Percentiles rank a stretch among this genome's conserved stretches.
phyloP scores from a whole-genome alignment of 768 basidiomycete species.

The Vararia minispora region DNA sequence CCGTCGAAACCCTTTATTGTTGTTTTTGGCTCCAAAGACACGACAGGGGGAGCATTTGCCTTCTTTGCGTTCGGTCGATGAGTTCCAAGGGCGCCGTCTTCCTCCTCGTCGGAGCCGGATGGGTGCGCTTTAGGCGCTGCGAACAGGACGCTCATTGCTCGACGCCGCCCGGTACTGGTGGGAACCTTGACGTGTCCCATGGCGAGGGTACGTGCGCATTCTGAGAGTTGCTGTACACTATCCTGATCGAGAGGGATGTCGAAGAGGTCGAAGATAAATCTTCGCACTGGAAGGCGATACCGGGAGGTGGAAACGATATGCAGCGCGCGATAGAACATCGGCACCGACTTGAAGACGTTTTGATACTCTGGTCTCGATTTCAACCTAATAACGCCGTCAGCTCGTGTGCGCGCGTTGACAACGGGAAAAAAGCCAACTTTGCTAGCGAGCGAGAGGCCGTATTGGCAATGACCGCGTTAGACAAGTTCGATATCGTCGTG shows the following conservation, averaged over 20 bases:
- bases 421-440: slow-evolving; percentile 35
- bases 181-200: slow-evolving; percentile 24
- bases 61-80: slow-evolving; percentile 3
- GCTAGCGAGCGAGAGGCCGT: slow-evolving; percentile 86
- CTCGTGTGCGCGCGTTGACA: neutral
- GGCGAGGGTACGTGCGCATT: slow-evolving; percentile 35
- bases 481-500: slow-evolving; percentile 84
- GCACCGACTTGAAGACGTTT: slow-evolving; percentile 62
- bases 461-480: slow-evolving; percentile 93
- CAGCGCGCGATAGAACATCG: slow-evolving; percentile 75
- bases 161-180: neutral
- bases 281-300: slow-evolving; percentile 84
- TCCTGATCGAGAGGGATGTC: slow-evolving; percentile 65
- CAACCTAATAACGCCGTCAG: slow-evolving; percentile 36
- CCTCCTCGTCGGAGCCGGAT: slow-evolving; percentile 14
- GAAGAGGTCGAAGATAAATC: slow-evolving; percentile 91
- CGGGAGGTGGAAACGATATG: slow-evolving; percentile 83
- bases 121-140: slow-evolving; percentile 11
- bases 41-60: slow-evolving; percentile 5
- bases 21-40: slow-evolving; percentile 11
- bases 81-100: slow-evolving; percentile 5
- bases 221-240: slow-evolving; percentile 41
- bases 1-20: slow-evolving; percentile 12
- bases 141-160: slow-evolving; percentile 13
- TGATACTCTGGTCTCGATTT: slow-evolving; percentile 71